Base-by-base conservation (phyloP, 1,284 basidiomycete genomes). In the Fomitiporia mediterranea region DNA sequence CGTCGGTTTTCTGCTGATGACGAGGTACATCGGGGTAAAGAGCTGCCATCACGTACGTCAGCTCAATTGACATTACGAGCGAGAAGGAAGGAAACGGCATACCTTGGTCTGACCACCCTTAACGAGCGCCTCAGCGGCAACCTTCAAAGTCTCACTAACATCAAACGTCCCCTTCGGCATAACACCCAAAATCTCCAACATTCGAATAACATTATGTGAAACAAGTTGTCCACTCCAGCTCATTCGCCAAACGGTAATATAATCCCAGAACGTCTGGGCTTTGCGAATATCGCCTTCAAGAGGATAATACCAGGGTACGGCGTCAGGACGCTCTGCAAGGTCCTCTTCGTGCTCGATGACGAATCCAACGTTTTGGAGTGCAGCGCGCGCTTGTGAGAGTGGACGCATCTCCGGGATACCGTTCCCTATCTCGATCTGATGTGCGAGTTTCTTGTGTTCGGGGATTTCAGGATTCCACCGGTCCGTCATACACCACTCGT, bases 401-500 rank as follows among this genome's bases (percentile, higher is more conserved):
- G 84, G 83, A 19, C 96, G 88, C 95, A 99, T 98, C 76, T 98
- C 93, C 19, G 96, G 93, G 67, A 99, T 98, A 62, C 97, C 96
- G 69, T 97, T 94, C 44, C 96, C 96, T 54, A 98, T 76, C 70
- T 94, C 92, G 61, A 95, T 86, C 55, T 80, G 85, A 76, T 98
- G 94, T 17, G 93, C 91, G 60, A 99, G 86, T 57, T 83, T 82
- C 76, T 95, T 95, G 82, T 99, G 96, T 61, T 83, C 73, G 15
- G 94, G 89, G 71, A 82, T 90, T 11, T 85, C 84, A 1, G 91
- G 79, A 70, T 99, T 91, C 90, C 93, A 99, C 8, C 72, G 71
- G 70, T 98, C 95, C 47, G 96, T 98, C 95, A 99, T 98, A 74
- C 87, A 90, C 96, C 96, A 99, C 70, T 98, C 96, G 74, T 98